Evolutionary conservation across 345 rosid genomes (phyloP).

Genomic region (Hypericum androsaemum): DNA sequence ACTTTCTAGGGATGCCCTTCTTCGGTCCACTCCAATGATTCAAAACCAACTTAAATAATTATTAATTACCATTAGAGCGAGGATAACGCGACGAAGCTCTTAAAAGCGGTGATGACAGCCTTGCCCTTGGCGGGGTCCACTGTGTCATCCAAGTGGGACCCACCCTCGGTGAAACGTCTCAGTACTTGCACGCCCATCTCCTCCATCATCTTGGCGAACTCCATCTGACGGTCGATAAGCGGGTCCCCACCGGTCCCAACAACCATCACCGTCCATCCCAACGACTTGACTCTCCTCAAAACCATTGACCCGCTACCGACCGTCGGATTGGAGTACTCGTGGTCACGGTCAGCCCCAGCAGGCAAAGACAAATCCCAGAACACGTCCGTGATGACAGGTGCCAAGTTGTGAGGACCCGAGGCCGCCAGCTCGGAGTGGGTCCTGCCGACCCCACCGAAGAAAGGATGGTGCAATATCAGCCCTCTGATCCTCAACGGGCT

Average conservation of each 20-base stretch:
- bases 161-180: conserved; percentile 22
- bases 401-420: conserved; percentile 17
- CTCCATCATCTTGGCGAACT: conserved; percentile 26
- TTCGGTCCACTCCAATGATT: too few species aligned
- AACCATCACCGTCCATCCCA: conserved; percentile 40
- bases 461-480: conserved; percentile 45
- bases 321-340: conserved; percentile 47
- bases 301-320: conserved; percentile 20
- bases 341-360: conserved; percentile 40
- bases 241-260: conserved; percentile 38
- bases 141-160: conserved; percentile 31
- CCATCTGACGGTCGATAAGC: conserved; percentile 39
- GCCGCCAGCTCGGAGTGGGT: conserved; percentile 36
- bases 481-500: conserved; percentile 49
- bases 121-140: conserved; percentile 14
- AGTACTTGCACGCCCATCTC: conserved; percentile 31
- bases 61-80: too few species aligned
- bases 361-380: conserved; percentile 55
- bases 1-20: too few species aligned
- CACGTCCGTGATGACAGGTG: conserved; percentile 23
- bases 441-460: conserved; percentile 46
- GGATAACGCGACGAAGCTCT: conserved; percentile 14
- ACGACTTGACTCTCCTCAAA: conserved; percentile 10
- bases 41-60: too few species aligned
- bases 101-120: conserved; percentile 11